Evolutionary conservation across 352 stramenopile species (phyloP), one percentile per base, ranked within the genome.

Genomic region (Phytophthora niederhauseri): DNA sequence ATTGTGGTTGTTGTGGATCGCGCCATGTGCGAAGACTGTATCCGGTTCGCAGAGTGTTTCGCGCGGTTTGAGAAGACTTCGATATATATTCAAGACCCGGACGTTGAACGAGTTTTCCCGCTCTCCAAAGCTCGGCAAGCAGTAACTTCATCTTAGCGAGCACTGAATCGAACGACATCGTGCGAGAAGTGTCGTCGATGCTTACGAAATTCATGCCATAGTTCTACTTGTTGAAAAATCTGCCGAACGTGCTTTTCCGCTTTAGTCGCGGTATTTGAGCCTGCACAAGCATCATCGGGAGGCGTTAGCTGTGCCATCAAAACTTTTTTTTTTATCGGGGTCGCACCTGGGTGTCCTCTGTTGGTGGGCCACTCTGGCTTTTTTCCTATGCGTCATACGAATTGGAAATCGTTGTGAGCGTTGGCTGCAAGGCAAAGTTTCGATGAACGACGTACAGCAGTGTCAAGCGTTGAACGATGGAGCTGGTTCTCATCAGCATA

Each of bases 1-100:
- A 46, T 93, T 8, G 64, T 78, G 7, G 64, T 95, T 34, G 60
- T 89, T 9, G 85, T 95, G 3, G 84, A 94, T 43, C 85, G 84
- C 38, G 62, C 57, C 9, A 95, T 95, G 88, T 95, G 88, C 60
- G 36, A 75, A 3, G 88, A 95, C 62, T 95, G 88, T 61, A 83
- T 94, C 24, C 66, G 74, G 28, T 95, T 93, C 50, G 82, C 73
- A 0, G 57, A 70, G 7, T 73, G 73, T 24, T 73, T 93, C 50
- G 84, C 84, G 0, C 61, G 49, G 8, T 63, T 62, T 54, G 83
- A 94, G 50, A 57, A 77, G 11, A 63, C 70, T 7, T 51, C 38
- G 3, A 68, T 95, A n/a, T 45, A 12, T 14, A 72, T 95, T 3
- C 64, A 79, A 74, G 87, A 95, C 43, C 87, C 87, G 0, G 36